phyloP scores from a whole-genome alignment of 257 asterid species.

The Ligustrum vulgare region DNA sequence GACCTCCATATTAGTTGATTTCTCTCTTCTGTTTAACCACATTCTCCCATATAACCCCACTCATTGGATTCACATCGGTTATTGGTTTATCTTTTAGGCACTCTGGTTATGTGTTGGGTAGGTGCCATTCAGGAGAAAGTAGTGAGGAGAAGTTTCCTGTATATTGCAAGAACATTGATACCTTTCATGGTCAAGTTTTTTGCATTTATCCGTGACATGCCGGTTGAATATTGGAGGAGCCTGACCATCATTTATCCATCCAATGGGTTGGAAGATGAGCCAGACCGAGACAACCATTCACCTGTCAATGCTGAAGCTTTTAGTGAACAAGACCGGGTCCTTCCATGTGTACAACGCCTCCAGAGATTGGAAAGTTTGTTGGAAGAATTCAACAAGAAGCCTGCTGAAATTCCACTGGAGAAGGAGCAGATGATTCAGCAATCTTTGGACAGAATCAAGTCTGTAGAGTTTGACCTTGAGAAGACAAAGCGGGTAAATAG shows the following conservation, averaged over 20 bases:
- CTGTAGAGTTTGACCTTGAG: conserved; percentile 76
- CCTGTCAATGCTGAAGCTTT: conserved; percentile 30
- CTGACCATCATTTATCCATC: conserved; percentile 41
- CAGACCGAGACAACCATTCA: conserved; percentile 30
- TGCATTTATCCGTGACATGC: conserved; percentile 34
- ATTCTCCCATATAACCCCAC: background rate
- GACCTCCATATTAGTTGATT: background rate
- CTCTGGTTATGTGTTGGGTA: conserved; percentile 38
- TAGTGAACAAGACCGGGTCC: conserved; percentile 40
- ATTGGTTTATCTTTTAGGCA: conserved; percentile 42
- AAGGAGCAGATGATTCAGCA: conserved; percentile 84
- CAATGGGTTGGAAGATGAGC: conserved; percentile 35
- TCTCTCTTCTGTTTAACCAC: background rate
- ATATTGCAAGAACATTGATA: conserved; percentile 46
- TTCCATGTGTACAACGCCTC: conserved; percentile 73
- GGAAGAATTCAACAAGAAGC: conserved; percentile 77
- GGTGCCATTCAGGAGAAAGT: conserved; percentile 52
- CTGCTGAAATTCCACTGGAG: conserved; percentile 75
- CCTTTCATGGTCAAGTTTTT: conserved; percentile 41
- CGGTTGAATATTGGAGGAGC: conserved; percentile 59
- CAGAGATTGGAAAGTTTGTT: conserved; percentile 68
- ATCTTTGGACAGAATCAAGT: conserved; percentile 83
- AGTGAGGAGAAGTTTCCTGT: conserved; percentile 54
- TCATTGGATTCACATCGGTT: conserved; percentile 1
- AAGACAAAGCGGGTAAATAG: conserved; percentile 76